Base-by-base conservation (phyloP, 2,329 filamentous ascomycete genomes). In the Fusarium circinatum region DNA sequence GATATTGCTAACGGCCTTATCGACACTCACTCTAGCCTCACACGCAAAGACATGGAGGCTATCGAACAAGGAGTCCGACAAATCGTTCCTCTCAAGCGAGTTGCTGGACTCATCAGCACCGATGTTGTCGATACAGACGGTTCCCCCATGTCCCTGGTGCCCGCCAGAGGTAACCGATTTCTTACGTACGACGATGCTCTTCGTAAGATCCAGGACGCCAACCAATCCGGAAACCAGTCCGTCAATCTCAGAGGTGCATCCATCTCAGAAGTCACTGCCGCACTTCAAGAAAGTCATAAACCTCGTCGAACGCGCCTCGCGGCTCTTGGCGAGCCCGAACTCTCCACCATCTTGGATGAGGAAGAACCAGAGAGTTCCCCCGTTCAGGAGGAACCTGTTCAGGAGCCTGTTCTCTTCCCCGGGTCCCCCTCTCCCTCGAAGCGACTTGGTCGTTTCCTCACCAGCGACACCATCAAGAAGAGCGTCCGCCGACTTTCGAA, bases 361-460 rank as follows among this genome's bases (percentile, higher is more conserved):
- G 65, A 74, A 2, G 80, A 82, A 36, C 78, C 79, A 28, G 75
- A 76, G 32, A 79, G 77, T 41, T 70, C 78, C 13, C 69, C 73
- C 30, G 71, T 77, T 39, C 72, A 68, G 24, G 73, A 68, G 24
- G 73, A 75, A 22, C 76, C 75, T 34, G 70, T 76, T 38, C 71
- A 70, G n/a, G 73, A 75, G 24, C 75, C 76, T 5, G 60, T 68
- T 11, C 47, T 71, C 61, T 73, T 74, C 55, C 65, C 77, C 4
- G 76, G 80, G 48, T 65, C 75, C 45, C 75, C 73, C 55, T 83
- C 81, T 10, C 81, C 81, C 3, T 77, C 75, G 26, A 83, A 82
- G 76, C 75, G 76, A 42, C 65, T 75, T 34, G 69, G 76, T 30
- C 73, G 74, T n/a, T 76, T 79, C 18, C 75, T 79, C 18, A 71